Conservation (phyloP, 495 filamentous ascomycete genomes). For the Tuber umbilicatum region DNA sequence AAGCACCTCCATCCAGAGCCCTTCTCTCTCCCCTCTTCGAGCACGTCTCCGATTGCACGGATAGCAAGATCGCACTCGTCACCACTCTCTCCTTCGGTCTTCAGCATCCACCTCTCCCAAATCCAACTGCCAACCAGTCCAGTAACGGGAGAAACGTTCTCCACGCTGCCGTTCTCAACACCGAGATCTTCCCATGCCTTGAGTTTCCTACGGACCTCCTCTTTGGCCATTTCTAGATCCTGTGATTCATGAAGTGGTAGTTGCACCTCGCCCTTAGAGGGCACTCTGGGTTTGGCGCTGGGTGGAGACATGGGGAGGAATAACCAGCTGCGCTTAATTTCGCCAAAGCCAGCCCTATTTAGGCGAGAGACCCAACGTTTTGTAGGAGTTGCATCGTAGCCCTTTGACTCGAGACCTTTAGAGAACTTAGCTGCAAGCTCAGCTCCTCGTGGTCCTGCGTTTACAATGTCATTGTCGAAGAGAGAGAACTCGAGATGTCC, state of each 20-base stretch:
- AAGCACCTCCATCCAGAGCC: constrained; percentile 81
- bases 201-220: constrained; percentile 40
- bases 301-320: constrained; percentile 71
- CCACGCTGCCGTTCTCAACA: constrained; percentile 61
- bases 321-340: constrained; percentile 80
- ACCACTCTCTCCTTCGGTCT: constrained; percentile 69
- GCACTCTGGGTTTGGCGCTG: constrained; percentile 52
- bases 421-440: constrained; percentile 84
- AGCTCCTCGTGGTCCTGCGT: constrained; percentile 65
- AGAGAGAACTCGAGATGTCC: constrained; percentile 86
- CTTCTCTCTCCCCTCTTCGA: constrained; percentile 75
- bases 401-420: constrained; percentile 75
- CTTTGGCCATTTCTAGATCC: constrained; percentile 43
- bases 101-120: constrained; percentile 95
- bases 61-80: constrained; percentile 55
- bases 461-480: constrained; percentile 81
- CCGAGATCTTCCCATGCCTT: constrained; percentile 56
- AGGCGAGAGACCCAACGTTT: constrained; percentile 70
- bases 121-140: constrained; percentile 81
- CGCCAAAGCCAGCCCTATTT: constrained; percentile 63
- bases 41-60: constrained; percentile 67
- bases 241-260: constrained; percentile 40
- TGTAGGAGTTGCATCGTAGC: constrained; percentile 80
- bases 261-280: constrained; percentile 48
- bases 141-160: constrained; percentile 65